Base-by-base conservation (phyloP, 2,329 filamentous ascomycete genomes). In the Penicillium nordicum region DNA sequence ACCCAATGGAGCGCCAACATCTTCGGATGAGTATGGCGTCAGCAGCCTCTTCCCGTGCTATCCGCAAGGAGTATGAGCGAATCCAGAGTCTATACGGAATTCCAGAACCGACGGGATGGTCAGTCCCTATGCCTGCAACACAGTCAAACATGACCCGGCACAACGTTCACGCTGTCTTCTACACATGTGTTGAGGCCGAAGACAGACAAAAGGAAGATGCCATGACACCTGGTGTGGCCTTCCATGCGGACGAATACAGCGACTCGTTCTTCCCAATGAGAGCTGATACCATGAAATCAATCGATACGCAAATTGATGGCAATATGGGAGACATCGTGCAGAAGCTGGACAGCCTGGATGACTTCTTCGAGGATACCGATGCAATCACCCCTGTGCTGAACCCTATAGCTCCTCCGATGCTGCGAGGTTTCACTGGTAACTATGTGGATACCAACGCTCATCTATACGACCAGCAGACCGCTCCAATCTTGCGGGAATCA, bases 1-100 rank as follows among this genome's bases (percentile, higher is more conserved):
- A 89, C 32, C 89, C 93, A 1, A 91, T 96, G 82, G 94, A 97
- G 73, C 91, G 90, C 66, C 91, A 97, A 66, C 92, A 97, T 69
- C 78, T 99, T 57, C 86, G 94, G 38, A 99, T 99, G 95, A 97
- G 93, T 74, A 97, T 99, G 91, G 92, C 92, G 5, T 88, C 90
- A 12, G 70, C 75, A 10, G 87, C 89, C 1, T 91, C 92, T 2
- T 94, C 92, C 0, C 88, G 89, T 65, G 86, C 88, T 0, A 88
- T 94, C 48, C 87, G 90, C 47, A 97, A 97, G 71, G 92, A 97
- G 74, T 97, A 96, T 66, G 93, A 96, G 69, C 87, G 90, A 23
- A 96, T 91, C 0, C 89, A 96, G 71, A 97, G 92, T 68, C 77
- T 99, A 34, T 99, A 97, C 71, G 95, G 95, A 29, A 97, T 99